Evolutionary conservation across 352 stramenopile species (phyloP).

Genomic region (Globisporangium okanoganense): DNA sequence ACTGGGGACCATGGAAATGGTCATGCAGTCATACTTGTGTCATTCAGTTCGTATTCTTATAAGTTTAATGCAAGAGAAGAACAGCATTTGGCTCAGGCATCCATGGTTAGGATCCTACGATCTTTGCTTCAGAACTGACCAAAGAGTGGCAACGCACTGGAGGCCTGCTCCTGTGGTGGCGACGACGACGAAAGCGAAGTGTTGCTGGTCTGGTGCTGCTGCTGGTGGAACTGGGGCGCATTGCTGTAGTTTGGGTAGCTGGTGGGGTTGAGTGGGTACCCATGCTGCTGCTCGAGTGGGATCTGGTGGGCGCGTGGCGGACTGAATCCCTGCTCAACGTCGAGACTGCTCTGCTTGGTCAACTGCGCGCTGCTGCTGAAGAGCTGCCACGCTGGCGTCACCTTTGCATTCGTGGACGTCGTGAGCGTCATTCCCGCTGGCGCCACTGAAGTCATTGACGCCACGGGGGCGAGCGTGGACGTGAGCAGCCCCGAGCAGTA

Average conservation of each 20-base stretch:
- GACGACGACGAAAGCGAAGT: not conserved
- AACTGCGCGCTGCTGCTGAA: not conserved
- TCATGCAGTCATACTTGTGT: not conserved
- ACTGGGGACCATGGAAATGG: no score
- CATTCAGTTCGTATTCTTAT: not conserved
- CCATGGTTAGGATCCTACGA: not conserved
- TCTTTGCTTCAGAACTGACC: not conserved
- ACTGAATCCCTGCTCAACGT: slow-evolving; percentile 10
- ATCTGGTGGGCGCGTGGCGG: slow-evolving; percentile 1
- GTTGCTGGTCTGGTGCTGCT: not conserved
- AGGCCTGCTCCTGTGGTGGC: not conserved
- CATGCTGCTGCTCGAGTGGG: not conserved
- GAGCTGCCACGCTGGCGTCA: slow-evolving; percentile 31
- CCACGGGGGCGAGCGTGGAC: slow-evolving; percentile 18
- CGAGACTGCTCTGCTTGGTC: slow-evolving; percentile 5
- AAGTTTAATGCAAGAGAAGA: not conserved
- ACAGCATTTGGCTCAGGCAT: not conserved
- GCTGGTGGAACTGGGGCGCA: not conserved
- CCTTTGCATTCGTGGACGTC: slow-evolving; percentile 23
- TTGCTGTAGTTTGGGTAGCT: not conserved
- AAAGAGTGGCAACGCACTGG: not conserved
- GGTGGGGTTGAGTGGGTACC: not conserved
- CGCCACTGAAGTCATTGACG: not conserved
- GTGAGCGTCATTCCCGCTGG: not conserved
- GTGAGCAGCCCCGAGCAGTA: slow-evolving; percentile 41